Percentiles rank a stretch among this genome's conserved stretches.
phyloP scores from a whole-genome alignment of 2,329 filamentous ascomycete species.

The Aspergillus pseudoglaucus region DNA sequence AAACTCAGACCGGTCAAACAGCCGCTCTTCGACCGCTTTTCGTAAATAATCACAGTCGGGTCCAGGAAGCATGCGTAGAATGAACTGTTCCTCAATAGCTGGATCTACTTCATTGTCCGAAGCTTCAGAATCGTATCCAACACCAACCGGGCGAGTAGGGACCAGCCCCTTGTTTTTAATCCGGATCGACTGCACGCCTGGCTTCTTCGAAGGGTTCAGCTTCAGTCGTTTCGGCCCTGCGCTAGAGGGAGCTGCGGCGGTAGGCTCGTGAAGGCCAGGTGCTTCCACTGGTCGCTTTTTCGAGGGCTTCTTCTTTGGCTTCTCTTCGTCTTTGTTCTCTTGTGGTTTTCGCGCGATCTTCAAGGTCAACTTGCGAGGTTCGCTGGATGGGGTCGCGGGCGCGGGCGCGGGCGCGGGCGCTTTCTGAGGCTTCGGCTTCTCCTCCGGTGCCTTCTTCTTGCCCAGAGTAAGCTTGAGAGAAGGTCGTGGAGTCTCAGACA shows the following conservation, averaged over 20 bases:
- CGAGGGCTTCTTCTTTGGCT: slow-evolving; percentile 30
- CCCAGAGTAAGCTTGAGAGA: slow-evolving; percentile 38
- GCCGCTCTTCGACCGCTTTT: slow-evolving; percentile 67
- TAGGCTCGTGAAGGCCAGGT: slow-evolving; percentile 18
- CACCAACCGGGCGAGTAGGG: slow-evolving; percentile 65
- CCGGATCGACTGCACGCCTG: slow-evolving; percentile 43
- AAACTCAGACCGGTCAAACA: slow-evolving; percentile 74
- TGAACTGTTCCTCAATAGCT: slow-evolving; percentile 79
- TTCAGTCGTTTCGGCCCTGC: slow-evolving; percentile 34
- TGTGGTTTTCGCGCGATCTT: slow-evolving; percentile 33
- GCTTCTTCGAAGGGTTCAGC: slow-evolving; percentile 33
- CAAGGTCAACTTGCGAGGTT: slow-evolving; percentile 31
- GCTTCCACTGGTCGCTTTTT: slow-evolving; percentile 35
- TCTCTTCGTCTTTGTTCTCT: slow-evolving; percentile 10
- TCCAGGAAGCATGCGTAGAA: slow-evolving; percentile 81
- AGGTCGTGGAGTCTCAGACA: slow-evolving; percentile 30
- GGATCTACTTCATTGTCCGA: slow-evolving; percentile 86
- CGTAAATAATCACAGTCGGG: slow-evolving; percentile 79
- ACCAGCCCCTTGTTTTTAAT: slow-evolving; percentile 62
- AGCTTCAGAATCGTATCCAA: slow-evolving; percentile 94
- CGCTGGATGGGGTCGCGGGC: slow-evolving; percentile 22
- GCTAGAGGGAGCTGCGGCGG: slow-evolving; percentile 8
- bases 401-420: slow-evolving; percentile 14
- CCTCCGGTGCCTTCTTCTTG: slow-evolving; percentile 29
- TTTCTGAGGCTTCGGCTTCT: slow-evolving; percentile 14